Percentiles rank a stretch among this genome's conserved stretches.
Evolutionary conservation across 2,329 filamentous ascomycete species (phyloP).

Genomic region (Colletotrichum camelliae): DNA sequence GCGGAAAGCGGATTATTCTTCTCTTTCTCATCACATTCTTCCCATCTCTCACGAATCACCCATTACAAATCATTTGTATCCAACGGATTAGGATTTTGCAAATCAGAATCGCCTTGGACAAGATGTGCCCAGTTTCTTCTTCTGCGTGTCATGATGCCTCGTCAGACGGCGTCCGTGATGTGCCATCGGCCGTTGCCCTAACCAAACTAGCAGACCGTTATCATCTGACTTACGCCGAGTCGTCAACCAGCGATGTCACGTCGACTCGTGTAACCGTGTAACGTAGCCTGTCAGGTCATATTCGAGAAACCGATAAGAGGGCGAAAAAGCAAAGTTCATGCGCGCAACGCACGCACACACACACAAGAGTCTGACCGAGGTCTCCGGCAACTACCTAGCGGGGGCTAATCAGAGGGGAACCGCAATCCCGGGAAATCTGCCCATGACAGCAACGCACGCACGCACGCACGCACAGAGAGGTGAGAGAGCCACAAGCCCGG

Average conservation of each 20-base stretch:
- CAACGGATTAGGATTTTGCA: not conserved
- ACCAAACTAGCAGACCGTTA: not conserved
- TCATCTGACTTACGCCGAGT: not conserved
- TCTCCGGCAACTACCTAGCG: not conserved
- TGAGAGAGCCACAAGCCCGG: not conserved
- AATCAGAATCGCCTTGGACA: not conserved
- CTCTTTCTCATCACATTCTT: slow-evolving; percentile 12
- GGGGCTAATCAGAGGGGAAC: not conserved
- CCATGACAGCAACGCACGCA: not conserved
- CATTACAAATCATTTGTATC: not conserved
- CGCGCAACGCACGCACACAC: not conserved
- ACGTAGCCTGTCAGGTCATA: not conserved
- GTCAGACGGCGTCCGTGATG: not conserved
- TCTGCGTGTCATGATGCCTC: not conserved
- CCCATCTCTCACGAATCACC: slow-evolving; percentile 16
- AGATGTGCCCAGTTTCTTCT: not conserved
- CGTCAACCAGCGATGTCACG: not conserved
- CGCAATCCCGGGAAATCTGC: not conserved
- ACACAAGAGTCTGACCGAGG: not conserved
- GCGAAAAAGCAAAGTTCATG: not conserved
- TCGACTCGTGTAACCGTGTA: not conserved
- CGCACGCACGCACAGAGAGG: not conserved
- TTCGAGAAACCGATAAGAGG: not conserved
- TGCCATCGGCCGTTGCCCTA: not conserved
- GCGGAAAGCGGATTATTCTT: slow-evolving; percentile 15